A percentile compares a stretch with the other conserved stretches of the same genome.
Evolutionary conservation across 768 basidiomycete genomes (phyloP).

Genomic region (Pisolithus tinctorius): DNA sequence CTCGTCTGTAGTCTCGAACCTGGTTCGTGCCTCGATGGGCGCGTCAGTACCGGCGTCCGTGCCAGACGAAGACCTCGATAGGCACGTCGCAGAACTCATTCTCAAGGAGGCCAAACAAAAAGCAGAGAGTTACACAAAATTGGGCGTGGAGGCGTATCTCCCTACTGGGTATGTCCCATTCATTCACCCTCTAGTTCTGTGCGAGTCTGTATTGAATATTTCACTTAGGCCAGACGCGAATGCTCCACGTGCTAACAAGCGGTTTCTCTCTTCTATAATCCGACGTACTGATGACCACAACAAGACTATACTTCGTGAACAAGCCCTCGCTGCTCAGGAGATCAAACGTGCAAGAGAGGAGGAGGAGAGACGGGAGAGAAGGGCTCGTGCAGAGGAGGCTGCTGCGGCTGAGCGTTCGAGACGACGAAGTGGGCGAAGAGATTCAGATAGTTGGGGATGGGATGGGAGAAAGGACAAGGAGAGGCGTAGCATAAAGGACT

Average conservation of each 20-base stretch:
- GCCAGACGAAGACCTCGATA: constrained; percentile 82
- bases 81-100: constrained; percentile 86
- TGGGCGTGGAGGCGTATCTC: constrained; percentile 77
- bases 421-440: constrained; percentile 28
- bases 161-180: constrained; percentile 41
- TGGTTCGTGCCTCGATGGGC: constrained; percentile 77
- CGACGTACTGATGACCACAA: constrained; percentile 96
- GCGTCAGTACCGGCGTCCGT: constrained; percentile 49
- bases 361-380: constrained; percentile 53
- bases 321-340: constrained; percentile 67
- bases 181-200: constrained; percentile 11
- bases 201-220: background rate
- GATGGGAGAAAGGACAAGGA: constrained; percentile 33
- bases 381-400: constrained; percentile 70
- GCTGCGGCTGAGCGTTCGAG: constrained; percentile 56
- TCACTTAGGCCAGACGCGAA: constrained; percentile 53
- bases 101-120: constrained; percentile 91
- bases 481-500: constrained; percentile 42
- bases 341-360: constrained; percentile 64
- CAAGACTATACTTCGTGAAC: constrained; percentile 68
- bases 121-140: constrained; percentile 68
- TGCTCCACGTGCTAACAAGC: constrained; percentile 76
- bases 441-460: constrained; percentile 21
- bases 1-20: constrained; percentile 77
- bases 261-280: constrained; percentile 80